Evolutionary conservation across 139 green algal genomes (phyloP).

Genomic region (Eudorina sp.): DNA sequence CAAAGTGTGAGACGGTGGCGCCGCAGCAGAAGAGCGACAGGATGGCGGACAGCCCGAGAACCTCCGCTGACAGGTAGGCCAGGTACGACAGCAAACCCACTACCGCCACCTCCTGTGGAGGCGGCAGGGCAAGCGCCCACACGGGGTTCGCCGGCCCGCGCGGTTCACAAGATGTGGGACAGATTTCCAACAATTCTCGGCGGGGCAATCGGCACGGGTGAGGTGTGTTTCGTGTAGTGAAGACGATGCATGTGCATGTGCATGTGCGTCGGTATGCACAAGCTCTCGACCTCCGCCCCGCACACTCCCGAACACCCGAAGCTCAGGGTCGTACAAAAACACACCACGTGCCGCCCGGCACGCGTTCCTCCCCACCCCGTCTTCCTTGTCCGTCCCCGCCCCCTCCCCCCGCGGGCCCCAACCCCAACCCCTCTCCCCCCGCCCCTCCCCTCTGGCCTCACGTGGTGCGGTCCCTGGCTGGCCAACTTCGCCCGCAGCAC

Average conservation of each 20-base stretch:
- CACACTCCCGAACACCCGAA: no score
- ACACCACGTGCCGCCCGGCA: not conserved
- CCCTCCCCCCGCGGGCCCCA: not conserved
- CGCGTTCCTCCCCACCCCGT: not conserved
- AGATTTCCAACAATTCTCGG: no score
- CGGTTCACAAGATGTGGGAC: no score
- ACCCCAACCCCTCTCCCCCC: no score
- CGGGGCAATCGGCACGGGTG: no score
- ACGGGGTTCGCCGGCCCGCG: not conserved
- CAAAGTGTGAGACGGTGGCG: constrained; percentile 84
- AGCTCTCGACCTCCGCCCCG: no score
- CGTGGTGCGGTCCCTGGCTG: constrained; percentile 59
- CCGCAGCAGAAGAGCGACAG: constrained; percentile 91
- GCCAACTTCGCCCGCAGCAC: constrained; percentile 41
- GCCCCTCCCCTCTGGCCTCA: constrained; percentile 5
- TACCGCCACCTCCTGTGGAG: constrained; percentile 72
- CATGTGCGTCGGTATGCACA: no score
- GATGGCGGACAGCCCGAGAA: constrained; percentile 86
- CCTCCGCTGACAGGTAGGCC: constrained; percentile 83
- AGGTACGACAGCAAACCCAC: constrained; percentile 84
- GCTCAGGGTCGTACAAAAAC: no score
- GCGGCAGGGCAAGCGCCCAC: not conserved
- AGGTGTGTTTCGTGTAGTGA: no score
- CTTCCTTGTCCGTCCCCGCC: not conserved
- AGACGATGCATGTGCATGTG: no score